These are phyloP conservation scores for Stagonosporopsis rhizophila DNA, from an alignment of 2,329 filamentous ascomycete genomes.

Conservation along the genomic window DNA sequence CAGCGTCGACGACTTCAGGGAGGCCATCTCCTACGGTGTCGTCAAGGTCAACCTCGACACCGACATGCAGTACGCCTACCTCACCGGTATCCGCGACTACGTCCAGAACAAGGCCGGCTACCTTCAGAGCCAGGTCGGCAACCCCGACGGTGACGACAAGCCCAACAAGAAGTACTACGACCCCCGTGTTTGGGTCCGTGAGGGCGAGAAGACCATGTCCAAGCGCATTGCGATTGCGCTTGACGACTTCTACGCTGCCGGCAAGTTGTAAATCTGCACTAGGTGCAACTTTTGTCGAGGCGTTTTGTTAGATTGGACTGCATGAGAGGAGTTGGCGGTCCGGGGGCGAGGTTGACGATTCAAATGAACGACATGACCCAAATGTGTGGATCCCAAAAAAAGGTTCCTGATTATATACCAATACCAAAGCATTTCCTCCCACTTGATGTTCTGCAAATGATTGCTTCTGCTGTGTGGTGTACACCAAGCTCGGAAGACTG, in stretches of 20 bases:
- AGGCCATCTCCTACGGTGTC: slow-evolving; percentile 73
- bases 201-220: slow-evolving; percentile 95
- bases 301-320: slow-evolving; percentile 24
- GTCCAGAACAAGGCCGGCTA: slow-evolving; percentile 90
- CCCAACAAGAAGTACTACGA: slow-evolving; percentile 92
- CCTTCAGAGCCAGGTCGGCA: slow-evolving; percentile 83
- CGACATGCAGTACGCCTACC: slow-evolving; percentile 90
- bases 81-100: slow-evolving; percentile 92
- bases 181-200: slow-evolving; percentile 92
- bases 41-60: slow-evolving; percentile 99
- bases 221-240: slow-evolving; percentile 79
- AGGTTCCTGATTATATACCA: slow-evolving; percentile 18
- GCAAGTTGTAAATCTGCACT: slow-evolving; percentile 67
- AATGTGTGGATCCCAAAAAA: slow-evolving; percentile 18
- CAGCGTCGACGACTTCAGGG: slow-evolving; percentile 82
- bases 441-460: too few relatives aligned
- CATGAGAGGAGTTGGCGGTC: slow-evolving; percentile 19
- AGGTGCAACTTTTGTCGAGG: slow-evolving; percentile 15
- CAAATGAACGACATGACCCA: slow-evolving; percentile 18
- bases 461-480: background rate
- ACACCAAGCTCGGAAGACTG: background rate
- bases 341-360: slow-evolving; percentile 19
- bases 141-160: slow-evolving; percentile 95
- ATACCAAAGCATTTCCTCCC: slow-evolving; percentile 18
- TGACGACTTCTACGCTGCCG: slow-evolving; percentile 87